phyloP scores from a whole-genome alignment of 305 asterid genomes.

The Salvia sclarea region DNA sequence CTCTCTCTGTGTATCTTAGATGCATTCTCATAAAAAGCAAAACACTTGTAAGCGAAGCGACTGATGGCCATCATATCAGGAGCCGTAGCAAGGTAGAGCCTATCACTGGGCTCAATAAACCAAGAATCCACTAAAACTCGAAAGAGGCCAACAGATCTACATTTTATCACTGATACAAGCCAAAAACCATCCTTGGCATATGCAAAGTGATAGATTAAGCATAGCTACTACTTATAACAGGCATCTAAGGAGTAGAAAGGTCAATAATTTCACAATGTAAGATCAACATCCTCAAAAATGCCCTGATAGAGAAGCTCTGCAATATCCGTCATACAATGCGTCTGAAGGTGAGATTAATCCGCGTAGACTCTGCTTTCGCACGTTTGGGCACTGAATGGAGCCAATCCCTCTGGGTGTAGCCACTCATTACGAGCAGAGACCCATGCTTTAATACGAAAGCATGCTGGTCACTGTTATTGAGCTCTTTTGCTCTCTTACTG shows the following conservation, averaged over 20 bases:
- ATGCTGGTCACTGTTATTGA: conserved; percentile 49
- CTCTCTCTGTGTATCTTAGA: too few relatives aligned
- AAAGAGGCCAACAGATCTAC: conserved; percentile 1
- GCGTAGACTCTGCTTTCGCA: conserved; percentile 60
- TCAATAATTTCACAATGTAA: neutral
- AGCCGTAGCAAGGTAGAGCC: neutral
- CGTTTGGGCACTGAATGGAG: conserved; percentile 95
- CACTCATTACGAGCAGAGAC: conserved; percentile 86
- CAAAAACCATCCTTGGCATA: conserved; percentile 7
- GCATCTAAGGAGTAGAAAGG: neutral
- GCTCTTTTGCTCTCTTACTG: conserved; percentile 57
- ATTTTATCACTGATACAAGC: neutral
- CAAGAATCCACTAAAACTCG: neutral
- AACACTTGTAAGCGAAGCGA: neutral
- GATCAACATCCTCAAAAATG: neutral
- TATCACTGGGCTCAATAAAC: neutral
- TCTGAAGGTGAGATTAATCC: conserved; percentile 93
- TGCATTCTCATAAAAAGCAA: too few relatives aligned
- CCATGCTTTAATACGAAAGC: conserved; percentile 76
- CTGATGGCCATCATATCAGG: too few relatives aligned
- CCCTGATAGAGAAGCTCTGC: conserved; percentile 1
- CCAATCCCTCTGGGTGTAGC: conserved; percentile 93
- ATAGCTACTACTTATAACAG: neutral
- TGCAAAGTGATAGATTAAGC: neutral
- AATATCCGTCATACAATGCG: conserved; percentile 43